Base-by-base conservation (phyloP, 192 early-diverging fungal genomes). In the Backusella macrospora region DNA sequence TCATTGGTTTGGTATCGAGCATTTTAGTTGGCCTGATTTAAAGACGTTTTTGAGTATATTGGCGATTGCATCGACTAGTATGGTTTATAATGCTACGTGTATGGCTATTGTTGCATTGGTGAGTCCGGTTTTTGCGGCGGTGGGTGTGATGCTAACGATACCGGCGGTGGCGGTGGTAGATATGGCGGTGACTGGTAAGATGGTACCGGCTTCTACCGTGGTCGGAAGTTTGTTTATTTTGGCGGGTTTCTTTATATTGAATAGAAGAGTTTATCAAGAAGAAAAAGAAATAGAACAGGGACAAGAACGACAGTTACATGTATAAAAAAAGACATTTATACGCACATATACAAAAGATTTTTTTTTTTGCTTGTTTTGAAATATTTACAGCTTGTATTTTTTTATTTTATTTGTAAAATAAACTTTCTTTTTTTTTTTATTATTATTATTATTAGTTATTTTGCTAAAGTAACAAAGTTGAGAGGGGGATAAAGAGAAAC, bases 111-210 rank as follows among this genome's bases (percentile, higher is more conserved):
- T 96, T 62, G 87, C 91, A 1, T 78, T 93, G 66, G 90, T 89
- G 5, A 89, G 68, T 23, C 87, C 87, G 1, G 81, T 88, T 37
- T 92, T 93, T 87, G 94, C 93, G 0, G 84, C 93, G 49, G 84
- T 94, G 23, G 94, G 93, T 43, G 85, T 92, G 16, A 92, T 96
- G 91, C 84, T 92, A 42, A 95, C 93, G 7, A 90, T 93, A 40
- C 93, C 93, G 2, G 76, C 83, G n/a, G 91, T 92, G 52, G 90
- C 92, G 8, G 74, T 86, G 4, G 79, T 83, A 5, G 90, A 91
- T 68, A 81, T 90, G 77, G 42, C 80, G 10, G 72, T 85, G 15
- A 85, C 85, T 62, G 83, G 85, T 49, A 72, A 81, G 14, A 75
- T 82, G 71, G 81, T 91, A 21, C 77, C 84, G 6, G 79, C 77